These are phyloP conservation scores for Wallacemonas collosoma DNA, from an alignment of 208 protist genomes.

Conservation along the genomic window DNA sequence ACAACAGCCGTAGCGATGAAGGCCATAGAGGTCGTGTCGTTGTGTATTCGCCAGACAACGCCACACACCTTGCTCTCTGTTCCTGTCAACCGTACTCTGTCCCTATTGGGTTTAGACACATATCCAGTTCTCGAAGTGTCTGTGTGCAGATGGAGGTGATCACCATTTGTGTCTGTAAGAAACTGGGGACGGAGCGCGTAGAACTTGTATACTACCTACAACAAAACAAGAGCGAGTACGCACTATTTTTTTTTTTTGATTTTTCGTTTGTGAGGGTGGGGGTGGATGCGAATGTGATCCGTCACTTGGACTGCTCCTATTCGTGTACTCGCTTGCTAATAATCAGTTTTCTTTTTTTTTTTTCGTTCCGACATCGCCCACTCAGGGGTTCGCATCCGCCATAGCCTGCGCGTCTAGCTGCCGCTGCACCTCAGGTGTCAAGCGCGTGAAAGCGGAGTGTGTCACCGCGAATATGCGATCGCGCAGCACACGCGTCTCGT, in stretches of 20 bases:
- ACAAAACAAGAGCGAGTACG: no score
- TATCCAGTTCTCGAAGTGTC: no score
- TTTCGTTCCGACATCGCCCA: background rate
- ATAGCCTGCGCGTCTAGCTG: constrained; percentile 27
- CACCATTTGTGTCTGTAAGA: no score
- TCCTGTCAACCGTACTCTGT: no score
- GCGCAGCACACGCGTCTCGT: constrained; percentile 27
- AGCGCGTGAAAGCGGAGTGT: constrained; percentile 39
- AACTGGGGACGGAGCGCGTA: no score
- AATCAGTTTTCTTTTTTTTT: background rate
- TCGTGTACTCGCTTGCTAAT: background rate
- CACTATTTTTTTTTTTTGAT: no score
- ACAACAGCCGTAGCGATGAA: background rate
- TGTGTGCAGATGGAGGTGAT: no score
- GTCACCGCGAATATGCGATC: constrained; percentile 46
- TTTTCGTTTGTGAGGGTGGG: constrained; percentile 8
- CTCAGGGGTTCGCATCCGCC: background rate
- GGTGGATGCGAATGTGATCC: background rate
- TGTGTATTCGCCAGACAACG: no score
- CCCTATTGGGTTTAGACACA: no score
- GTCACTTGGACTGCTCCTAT: background rate
- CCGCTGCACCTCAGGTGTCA: constrained; percentile 35
- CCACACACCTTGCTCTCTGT: no score
- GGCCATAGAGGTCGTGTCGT: background rate
- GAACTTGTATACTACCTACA: no score